Evolutionary conservation across 2,329 filamentous ascomycete genomes (phyloP), one percentile per base, ranked within the genome.

Genomic region (Plectosphaerella cucumerina): DNA sequence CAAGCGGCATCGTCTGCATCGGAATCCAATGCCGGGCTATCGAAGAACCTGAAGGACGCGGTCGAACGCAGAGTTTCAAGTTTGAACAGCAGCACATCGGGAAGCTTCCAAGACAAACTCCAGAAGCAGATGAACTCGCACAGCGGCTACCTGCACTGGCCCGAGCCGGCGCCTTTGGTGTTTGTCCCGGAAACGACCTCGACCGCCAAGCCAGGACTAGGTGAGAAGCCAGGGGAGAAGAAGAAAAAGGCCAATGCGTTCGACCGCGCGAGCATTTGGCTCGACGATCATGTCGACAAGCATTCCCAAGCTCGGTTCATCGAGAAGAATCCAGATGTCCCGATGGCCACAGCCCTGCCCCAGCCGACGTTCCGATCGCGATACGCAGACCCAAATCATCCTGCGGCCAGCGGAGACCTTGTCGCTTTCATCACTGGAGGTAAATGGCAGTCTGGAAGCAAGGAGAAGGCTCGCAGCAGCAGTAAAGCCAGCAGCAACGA

Each of bases 101-200:
- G 18, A 4, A n/a, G 35, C 0, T 10, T 51, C 15, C 46, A 45
- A 33, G 26, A 37, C 6, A 47, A 51, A 6, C 22, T 56, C 31
- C 18, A 18, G 15, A 41, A 53, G 26, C 44, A 47, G 37, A 52
- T 57, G 47, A 50, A 45, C 18, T 37, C 49, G 1, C 39, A 44
- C 6, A 67, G 68, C 33, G 71, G 68, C 1, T 61, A 63, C 9
- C 75, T 76, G 10, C 65, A 73, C 22, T 62, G 70, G 33, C 73
- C 72, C 0, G 69, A 78, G 44, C 63, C 70, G 2, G 78, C 78
- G 3, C 72, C 76, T 0, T 64, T 82, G 4, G 58, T 78, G 6
- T 81, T 75, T 48, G 77, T 77, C 0, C 63, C 61, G 4, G 62
- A 77, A 1, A 71, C 78, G 35, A 52, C 54, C 14, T 37, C 59